Conservation (phyloP, 1,139 yeast species). For the Scheffersomyces quercinus region DNA sequence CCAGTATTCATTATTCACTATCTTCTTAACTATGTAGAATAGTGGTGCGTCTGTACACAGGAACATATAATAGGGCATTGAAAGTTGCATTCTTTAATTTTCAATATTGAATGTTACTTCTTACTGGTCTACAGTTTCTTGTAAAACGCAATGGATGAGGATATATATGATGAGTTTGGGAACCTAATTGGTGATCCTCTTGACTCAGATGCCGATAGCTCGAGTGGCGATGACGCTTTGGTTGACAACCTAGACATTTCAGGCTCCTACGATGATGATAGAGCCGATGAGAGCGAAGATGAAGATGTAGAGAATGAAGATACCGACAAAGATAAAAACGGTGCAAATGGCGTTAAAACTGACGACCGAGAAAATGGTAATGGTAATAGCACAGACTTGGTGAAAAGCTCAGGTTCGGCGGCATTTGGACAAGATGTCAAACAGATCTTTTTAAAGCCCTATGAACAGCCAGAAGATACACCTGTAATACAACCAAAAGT, state of each 20-base stretch:
- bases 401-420: slow-evolving; percentile 1
- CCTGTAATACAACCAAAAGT: slow-evolving; percentile 67
- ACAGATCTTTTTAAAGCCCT: not conserved
- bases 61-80: no score
- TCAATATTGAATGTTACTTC: not conserved
- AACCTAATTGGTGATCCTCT: slow-evolving; percentile 57
- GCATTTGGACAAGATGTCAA: not conserved
- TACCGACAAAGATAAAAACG: slow-evolving; percentile 13
- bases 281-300: slow-evolving; percentile 8
- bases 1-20: no score
- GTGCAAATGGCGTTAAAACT: slow-evolving; percentile 7
- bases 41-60: no score
- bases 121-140: not conserved
- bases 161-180: slow-evolving; percentile 83
- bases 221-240: no score
- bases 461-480: slow-evolving; percentile 26
- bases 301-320: slow-evolving; percentile 16
- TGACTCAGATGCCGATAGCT: slow-evolving; percentile 45
- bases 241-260: slow-evolving; percentile 1
- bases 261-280: slow-evolving; percentile 13
- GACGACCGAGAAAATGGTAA: slow-evolving; percentile 9
- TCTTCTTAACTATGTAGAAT: no score
- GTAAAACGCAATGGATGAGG: slow-evolving; percentile 27
- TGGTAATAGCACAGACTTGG: slow-evolving; percentile 1
- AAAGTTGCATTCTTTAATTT: no score